phyloP scores from a whole-genome alignment of 768 basidiomycete species.

The Naganishia vaughanmartiniae region DNA sequence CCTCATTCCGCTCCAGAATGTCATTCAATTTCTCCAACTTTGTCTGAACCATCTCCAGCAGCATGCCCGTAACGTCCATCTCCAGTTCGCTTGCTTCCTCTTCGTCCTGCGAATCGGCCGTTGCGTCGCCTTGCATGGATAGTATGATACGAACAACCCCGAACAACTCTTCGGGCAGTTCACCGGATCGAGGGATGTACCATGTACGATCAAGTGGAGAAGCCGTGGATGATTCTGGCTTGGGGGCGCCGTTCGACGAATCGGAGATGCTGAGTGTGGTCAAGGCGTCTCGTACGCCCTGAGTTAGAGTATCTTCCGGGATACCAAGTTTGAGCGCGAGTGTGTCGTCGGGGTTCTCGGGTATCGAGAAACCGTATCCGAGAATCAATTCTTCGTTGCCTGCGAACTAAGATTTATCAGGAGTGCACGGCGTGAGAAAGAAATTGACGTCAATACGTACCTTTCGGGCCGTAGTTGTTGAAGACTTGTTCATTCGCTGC shows the following conservation, averaged over 20 bases:
- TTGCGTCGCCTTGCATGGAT: slow-evolving; percentile 43
- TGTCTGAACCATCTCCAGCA: slow-evolving; percentile 65
- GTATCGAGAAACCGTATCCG: slow-evolving; percentile 78
- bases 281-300: slow-evolving; percentile 39
- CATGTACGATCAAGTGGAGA: slow-evolving; percentile 10
- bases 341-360: slow-evolving; percentile 78
- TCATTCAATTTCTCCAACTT: slow-evolving; percentile 41
- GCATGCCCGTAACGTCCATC: slow-evolving; percentile 64
- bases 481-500: slow-evolving; percentile 62
- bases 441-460: not conserved
- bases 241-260: slow-evolving; percentile 25
- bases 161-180: slow-evolving; percentile 44
- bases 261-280: slow-evolving; percentile 46
- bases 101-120: slow-evolving; percentile 40
- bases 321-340: slow-evolving; percentile 76
- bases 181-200: slow-evolving; percentile 36
- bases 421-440: not conserved
- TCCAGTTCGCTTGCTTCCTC: slow-evolving; percentile 58
- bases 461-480: slow-evolving; percentile 91
- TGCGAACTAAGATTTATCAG: not conserved
- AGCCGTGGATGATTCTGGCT: slow-evolving; percentile 59
- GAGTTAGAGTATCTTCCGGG: slow-evolving; percentile 33
- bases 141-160: slow-evolving; percentile 50
- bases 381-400: slow-evolving; percentile 82
- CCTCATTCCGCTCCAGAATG: slow-evolving; percentile 18